Percentiles rank a stretch among this genome's conserved stretches.
These are phyloP conservation scores for Citrullus amarus DNA, from an alignment of 306 rosid species.

Conservation along the genomic window DNA sequence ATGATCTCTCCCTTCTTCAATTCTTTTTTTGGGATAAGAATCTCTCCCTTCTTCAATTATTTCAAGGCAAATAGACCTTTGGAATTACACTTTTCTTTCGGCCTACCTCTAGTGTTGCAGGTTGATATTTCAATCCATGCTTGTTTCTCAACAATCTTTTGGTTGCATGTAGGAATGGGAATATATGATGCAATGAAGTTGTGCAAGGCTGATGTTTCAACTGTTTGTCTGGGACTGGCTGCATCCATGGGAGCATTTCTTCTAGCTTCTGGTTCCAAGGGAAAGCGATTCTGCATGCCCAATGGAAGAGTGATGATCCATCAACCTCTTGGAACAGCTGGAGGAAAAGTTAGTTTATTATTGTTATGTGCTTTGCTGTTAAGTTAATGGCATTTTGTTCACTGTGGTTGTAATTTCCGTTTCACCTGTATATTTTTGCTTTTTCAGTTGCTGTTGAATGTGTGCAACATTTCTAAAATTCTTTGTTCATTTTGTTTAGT, in stretches of 20 bases:
- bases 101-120: background rate
- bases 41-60: background rate
- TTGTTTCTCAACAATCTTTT: slow-evolving; percentile 6
- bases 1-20: background rate
- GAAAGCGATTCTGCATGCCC: slow-evolving; percentile 97
- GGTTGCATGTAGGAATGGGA: slow-evolving; percentile 65
- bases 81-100: background rate
- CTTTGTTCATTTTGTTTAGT: background rate
- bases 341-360: slow-evolving; percentile 56
- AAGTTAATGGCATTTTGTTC: background rate
- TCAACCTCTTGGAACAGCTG: slow-evolving; percentile 78
- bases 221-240: slow-evolving; percentile 89
- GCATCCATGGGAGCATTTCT: slow-evolving; percentile 98
- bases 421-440: too few relatives aligned
- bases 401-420: too few relatives aligned
- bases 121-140: background rate
- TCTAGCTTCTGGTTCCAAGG: slow-evolving; percentile 80
- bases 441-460: too few relatives aligned
- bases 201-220: slow-evolving; percentile 91
- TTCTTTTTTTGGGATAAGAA: too few relatives aligned
- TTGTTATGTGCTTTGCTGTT: background rate
- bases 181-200: slow-evolving; percentile 95
- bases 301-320: slow-evolving; percentile 91
- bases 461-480: too few relatives aligned
- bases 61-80: background rate